These are phyloP conservation scores for Paraglomus brasilianum DNA, from an alignment of 192 early-diverging fungal genomes.

Conservation along the genomic window DNA sequence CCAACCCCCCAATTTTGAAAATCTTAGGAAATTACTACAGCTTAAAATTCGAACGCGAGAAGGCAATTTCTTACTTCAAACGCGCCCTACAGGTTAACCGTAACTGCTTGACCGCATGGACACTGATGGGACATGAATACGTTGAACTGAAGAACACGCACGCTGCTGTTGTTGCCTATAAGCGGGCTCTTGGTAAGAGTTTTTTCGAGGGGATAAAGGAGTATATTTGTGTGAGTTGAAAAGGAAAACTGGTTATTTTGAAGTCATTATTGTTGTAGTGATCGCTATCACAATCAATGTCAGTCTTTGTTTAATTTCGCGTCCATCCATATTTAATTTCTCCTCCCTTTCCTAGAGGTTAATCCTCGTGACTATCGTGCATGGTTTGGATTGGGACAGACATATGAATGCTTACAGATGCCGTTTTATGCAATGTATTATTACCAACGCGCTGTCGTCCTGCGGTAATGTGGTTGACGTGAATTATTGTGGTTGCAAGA, in stretches of 20 bases:
- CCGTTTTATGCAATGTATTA: slow-evolving; percentile 80
- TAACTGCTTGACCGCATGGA: slow-evolving; percentile 79
- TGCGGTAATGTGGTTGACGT: slow-evolving; percentile 54
- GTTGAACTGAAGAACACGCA: slow-evolving; percentile 87
- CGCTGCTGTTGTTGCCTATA: slow-evolving; percentile 87
- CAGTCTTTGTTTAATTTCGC: background rate
- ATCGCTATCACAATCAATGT: background rate
- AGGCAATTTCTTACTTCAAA: slow-evolving; percentile 85
- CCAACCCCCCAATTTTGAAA: background rate
- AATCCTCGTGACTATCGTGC: slow-evolving; percentile 81
- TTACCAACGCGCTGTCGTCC: slow-evolving; percentile 69
- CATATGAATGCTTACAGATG: slow-evolving; percentile 84
- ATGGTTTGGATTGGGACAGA: slow-evolving; percentile 91
- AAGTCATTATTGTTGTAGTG: slow-evolving; percentile 3
- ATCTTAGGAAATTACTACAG: slow-evolving; percentile 84
- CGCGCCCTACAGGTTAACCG: slow-evolving; percentile 79
- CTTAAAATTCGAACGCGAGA: slow-evolving; percentile 72
- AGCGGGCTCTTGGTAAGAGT: slow-evolving; percentile 69
- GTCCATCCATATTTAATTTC: background rate
- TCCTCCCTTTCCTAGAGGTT: slow-evolving; percentile 48
- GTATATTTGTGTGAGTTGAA: background rate
- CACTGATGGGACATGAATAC: slow-evolving; percentile 93
- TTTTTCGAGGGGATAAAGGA: background rate
- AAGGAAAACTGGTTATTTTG: background rate
- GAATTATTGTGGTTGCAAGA: background rate